Evolutionary conservation across 2,329 filamentous ascomycete species (phyloP), one percentile per base, ranked within the genome.

Genomic region (Chaetomiaceae sp.): DNA sequence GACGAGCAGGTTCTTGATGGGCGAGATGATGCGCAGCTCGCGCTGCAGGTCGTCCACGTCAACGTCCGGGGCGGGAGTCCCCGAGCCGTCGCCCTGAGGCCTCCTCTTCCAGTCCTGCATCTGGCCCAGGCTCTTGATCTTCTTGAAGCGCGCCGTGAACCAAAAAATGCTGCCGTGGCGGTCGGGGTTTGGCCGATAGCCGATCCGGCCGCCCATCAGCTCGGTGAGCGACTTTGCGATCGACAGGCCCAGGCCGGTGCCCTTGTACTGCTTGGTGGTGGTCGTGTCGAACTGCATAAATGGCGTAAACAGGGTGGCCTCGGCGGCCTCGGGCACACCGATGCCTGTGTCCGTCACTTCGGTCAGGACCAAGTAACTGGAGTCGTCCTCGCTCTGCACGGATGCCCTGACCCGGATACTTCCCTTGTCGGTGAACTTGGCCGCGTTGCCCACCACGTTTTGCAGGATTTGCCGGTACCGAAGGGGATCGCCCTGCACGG

Each of bases 231-330:
- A 90, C 68, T 91, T 91, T 68, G 84, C 88, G 60, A 92, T 92
- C 1, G 87, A 89, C 54, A 92, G 69, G 0, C 88, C 88, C 0
- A 92, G 71, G 1, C 88, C 88, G 1, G 88, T 91, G 2, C 88
- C 88, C 47, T 87, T 87, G 67, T 90, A 91, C n/a, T 84, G 78
- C 52, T 88, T 78, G 20, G 88, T 88, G 0, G 88, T 91, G 4
- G 87, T 90, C 2, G 87, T 83, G 65, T 92, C 89, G 6, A 87
- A 88, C 68, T 92, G 88, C 54, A 83, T 88, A 67, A 92, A 92
- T 0, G 88, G 88, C 54, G 85, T 84, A 70, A 92, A 92, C 1
- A 85, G 72, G 1, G 72, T 71, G 33, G 71, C 68, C 6, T 72
- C 65, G 0, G 74, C 72, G 17, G 4, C 82, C 37, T 90, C 84